Conservation (phyloP, 345 rosid genomes). For the Boechera retrofracta region DNA sequence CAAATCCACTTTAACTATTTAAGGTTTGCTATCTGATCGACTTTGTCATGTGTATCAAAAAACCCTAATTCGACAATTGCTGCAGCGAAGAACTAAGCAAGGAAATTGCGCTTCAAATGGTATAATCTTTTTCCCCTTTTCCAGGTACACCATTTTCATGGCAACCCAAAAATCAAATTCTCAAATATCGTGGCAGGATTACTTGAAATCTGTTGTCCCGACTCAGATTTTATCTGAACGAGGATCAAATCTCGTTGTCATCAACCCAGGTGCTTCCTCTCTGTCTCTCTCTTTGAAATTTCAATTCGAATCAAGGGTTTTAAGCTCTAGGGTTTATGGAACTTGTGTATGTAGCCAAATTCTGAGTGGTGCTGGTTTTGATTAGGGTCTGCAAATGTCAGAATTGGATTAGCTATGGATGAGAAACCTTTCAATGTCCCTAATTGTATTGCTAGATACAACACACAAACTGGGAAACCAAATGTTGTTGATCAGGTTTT, state of each 20-base stretch:
- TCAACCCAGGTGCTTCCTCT: constrained; percentile 66
- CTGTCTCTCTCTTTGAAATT: neutral
- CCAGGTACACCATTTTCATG: neutral
- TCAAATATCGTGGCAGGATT: constrained; percentile 58
- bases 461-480: constrained; percentile 52
- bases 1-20: neutral
- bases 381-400: constrained; percentile 73
- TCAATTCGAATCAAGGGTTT: neutral
- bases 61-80: constrained; percentile 14
- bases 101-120: neutral
- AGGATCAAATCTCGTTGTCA: constrained; percentile 85
- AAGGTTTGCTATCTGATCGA: neutral
- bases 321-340: constrained; percentile 6
- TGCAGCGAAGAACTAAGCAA: neutral
- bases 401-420: constrained; percentile 82
- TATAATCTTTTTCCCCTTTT: neutral
- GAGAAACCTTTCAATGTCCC: constrained; percentile 73
- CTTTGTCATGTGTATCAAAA: neutral
- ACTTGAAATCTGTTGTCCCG: constrained; percentile 88
- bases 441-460: constrained; percentile 82
- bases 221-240: constrained; percentile 86
- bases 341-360: neutral
- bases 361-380: neutral
- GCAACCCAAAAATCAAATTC: neutral
- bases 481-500: constrained; percentile 78